These are phyloP conservation scores for Aspergillus bridgeri DNA, from an alignment of 495 filamentous ascomycete genomes.

Conservation along the genomic window DNA sequence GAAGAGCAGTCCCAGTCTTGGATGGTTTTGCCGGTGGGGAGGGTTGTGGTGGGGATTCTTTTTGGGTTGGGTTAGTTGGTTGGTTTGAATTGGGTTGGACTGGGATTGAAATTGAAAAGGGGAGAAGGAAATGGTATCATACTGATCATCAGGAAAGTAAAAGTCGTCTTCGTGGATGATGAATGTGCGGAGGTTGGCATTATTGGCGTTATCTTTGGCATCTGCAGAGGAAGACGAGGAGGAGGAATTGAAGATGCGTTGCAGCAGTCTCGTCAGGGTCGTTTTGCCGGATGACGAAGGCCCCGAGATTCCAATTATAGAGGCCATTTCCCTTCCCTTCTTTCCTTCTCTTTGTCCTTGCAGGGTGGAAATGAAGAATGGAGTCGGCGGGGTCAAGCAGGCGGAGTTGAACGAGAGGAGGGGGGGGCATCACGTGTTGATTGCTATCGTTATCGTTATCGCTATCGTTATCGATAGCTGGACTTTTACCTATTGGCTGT, in stretches of 20 bases:
- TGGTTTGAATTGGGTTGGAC: background rate
- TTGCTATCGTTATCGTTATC: too few relatives aligned
- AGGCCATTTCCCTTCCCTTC: background rate
- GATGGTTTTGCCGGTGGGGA: constrained; percentile 46
- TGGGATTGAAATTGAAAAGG: background rate
- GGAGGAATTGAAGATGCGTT: constrained; percentile 55
- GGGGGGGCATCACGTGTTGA: too few relatives aligned
- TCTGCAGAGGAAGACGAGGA: too few relatives aligned
- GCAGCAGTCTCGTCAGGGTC: constrained; percentile 70
- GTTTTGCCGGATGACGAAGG: constrained; percentile 79
- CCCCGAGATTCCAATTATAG: constrained; percentile 67
- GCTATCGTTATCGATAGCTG: too few relatives aligned
- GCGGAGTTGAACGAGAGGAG: too few relatives aligned
- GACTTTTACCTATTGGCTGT: too few relatives aligned
- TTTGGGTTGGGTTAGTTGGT: constrained; percentile 3
- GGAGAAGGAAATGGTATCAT: constrained; percentile 13
- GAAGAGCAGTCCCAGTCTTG: constrained; percentile 85
- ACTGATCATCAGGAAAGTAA: constrained; percentile 73
- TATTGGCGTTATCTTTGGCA: background rate
- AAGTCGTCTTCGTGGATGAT: constrained; percentile 95
- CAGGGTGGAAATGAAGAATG: too few relatives aligned
- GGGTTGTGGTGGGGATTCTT: constrained; percentile 51
- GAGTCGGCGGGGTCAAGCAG: too few relatives aligned
- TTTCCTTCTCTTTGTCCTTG: background rate
- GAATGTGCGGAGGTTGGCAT: constrained; percentile 47